Base-by-base conservation (phyloP, 345 rosid species). In the Crucihimalaya himalaica region DNA sequence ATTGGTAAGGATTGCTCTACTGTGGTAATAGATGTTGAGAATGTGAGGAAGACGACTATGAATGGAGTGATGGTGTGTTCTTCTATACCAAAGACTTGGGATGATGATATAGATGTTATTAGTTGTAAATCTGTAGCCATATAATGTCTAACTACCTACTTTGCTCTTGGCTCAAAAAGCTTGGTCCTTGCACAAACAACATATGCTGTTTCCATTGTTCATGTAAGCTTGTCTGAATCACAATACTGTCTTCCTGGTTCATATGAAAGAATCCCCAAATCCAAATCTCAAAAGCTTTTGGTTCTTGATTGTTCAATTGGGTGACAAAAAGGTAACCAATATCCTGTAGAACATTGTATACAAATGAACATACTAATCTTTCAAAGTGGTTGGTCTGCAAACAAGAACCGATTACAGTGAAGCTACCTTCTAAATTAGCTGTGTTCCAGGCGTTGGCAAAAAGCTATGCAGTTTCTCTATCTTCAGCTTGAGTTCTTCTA, bases 1-100 rank as follows among this genome's bases (percentile, higher is more conserved):
- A 76, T 89, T 63, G 92, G 94, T 21, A 86, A 83, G 82, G 94
- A 95, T 34, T 83, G 91, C 13, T 79, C 84, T 81, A 86, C 96
- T 0, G 84, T 87, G 63, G 86, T 86, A 31, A 71, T 92, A 18
- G 86, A 92, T 67, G 82, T 84, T 27, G 89, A 81, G 68, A 71
- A 79, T 73, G 67, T 63, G 46, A 80, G 77, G 54, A 88, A 82
- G 59, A 54, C 1, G 23, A 19, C 10, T 1, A 66, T 78, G 72
- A 87, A 79, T 63, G 83, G 94, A 62, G 73, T 88, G 6, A 79
- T 92, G 88, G 82, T 85, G 53, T 83, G 89, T 74, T 82, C 94
- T 69, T 86, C 96, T 19, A 79, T 89, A 72, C 84, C 88, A 55
- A 81, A 84, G 78, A 74, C 75, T 64, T 74, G 81, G 50, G 83